Conservation (phyloP, 192 early-diverging fungal species). For the Piromyces finnis region DNA sequence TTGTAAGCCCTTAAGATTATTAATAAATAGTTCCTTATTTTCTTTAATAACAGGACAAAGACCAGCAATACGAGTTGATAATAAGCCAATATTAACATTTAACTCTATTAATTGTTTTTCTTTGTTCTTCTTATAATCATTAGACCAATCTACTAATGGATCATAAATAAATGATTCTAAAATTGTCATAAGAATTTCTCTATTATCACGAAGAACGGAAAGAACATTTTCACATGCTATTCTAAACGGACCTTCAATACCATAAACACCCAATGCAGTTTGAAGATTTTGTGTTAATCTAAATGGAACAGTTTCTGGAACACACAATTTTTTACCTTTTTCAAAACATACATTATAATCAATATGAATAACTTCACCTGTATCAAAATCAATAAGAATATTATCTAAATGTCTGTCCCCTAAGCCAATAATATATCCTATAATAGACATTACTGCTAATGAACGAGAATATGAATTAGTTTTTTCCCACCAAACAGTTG, state of each 20-base stretch:
- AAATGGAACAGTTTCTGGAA: slow-evolving; percentile 61
- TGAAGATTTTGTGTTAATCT: slow-evolving; percentile 24
- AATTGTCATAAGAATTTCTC: slow-evolving; percentile 22
- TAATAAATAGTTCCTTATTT: slow-evolving; percentile 9
- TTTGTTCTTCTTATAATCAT: slow-evolving; percentile 4
- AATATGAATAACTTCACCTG: slow-evolving; percentile 44
- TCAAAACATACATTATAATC: slow-evolving; percentile 67
- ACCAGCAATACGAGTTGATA: slow-evolving; percentile 7
- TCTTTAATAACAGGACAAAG: neutral
- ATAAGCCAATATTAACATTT: slow-evolving; percentile 19
- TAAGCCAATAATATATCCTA: slow-evolving; percentile 25
- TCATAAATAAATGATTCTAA: slow-evolving; percentile 35
- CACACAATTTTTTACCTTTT: slow-evolving; percentile 32
- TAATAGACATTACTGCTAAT: slow-evolving; percentile 35
- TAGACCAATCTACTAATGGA: slow-evolving; percentile 32
- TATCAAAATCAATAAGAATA: slow-evolving; percentile 25
- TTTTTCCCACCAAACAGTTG: slow-evolving; percentile 17
- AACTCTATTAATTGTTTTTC: slow-evolving; percentile 10
- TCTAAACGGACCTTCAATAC: slow-evolving; percentile 20
- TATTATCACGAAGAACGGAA: slow-evolving; percentile 12
- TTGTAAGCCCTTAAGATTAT: neutral
- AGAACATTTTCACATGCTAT: slow-evolving; percentile 14
- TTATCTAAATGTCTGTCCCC: slow-evolving; percentile 65
- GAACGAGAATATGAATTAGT: slow-evolving; percentile 19
- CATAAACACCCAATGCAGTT: slow-evolving; percentile 12